Base-by-base conservation (phyloP, 2,329 filamentous ascomycete species). In the Phaeophleospora eucalypticola region DNA sequence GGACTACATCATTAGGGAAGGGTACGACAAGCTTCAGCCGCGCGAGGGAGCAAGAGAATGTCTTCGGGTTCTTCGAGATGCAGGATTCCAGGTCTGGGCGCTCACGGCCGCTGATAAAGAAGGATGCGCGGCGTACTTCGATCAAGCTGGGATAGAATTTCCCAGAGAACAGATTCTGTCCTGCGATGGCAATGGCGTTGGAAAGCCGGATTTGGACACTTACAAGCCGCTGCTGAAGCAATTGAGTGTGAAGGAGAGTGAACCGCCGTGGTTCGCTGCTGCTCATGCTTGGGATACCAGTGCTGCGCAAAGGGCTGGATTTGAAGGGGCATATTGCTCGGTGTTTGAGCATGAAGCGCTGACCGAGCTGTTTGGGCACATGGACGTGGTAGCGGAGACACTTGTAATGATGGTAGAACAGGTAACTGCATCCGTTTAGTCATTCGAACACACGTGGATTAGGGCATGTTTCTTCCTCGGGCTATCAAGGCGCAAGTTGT, bases 231-330 rank as follows among this genome's bases (percentile, higher is more conserved):
- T 74, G 16, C 55, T 75, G 24, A 65, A 67, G 14, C 59, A 58
- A 38, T 68, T 79, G 7, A 48, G 40, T 0, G 21, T 19, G n/a
- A 63, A 44, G 2, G 51, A 71, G 27, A 48, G 58, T 17, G 36
- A 43, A 21, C 34, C 36, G 4, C 68, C 68, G 29, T 80, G 76
- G 77, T 80, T 79, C 57, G 77, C 75, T 0, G 77, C 78, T 1
- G 77, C 76, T 18, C 77, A 80, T 62, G 74, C 73, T 67, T 80
- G 77, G 78, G 77, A 81, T 64, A 75, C 76, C 0, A 70, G 69
- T n/a, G 74, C 75, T 2, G 77, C 77, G 9, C 67, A 67, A 39
- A 67, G 65, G 41, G 68, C 68, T 10, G 75, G 75, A 74, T 52
- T 79, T 55, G 70, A 68, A 41, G 74, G 73, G 8, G 76, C 77